phyloP scores from a whole-genome alignment of 371 early-diverging fungal genomes.

The Lichtheimia ramosa region DNA sequence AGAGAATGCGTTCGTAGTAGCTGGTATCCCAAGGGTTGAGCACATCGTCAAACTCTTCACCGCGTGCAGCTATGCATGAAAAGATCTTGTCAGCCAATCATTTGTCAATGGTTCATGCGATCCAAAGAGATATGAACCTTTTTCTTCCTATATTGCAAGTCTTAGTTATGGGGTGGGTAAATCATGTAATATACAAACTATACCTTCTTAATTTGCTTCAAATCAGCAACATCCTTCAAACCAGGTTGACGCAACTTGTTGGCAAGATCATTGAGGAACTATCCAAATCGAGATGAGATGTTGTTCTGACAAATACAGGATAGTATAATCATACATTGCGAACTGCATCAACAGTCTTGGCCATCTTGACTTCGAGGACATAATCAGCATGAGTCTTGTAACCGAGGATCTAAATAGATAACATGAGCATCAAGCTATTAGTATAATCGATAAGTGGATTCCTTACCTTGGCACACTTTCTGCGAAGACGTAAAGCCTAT shows the following conservation, averaged over 20 bases:
- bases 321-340: constrained; percentile 26
- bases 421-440: not conserved
- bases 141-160: constrained; percentile 23
- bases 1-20: constrained; percentile 72
- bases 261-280: constrained; percentile 71
- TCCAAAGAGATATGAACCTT: constrained; percentile 15
- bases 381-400: constrained; percentile 76
- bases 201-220: constrained; percentile 60
- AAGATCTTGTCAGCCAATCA: not conserved
- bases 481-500: constrained; percentile 60
- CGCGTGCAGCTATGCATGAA: constrained; percentile 26
- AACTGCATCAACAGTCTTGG: constrained; percentile 72
- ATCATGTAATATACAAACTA: not conserved
- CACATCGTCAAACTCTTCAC: constrained; percentile 53
- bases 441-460: too few species aligned
- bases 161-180: not conserved
- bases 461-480: constrained; percentile 53
- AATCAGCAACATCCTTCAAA: constrained; percentile 56
- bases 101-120: not conserved
- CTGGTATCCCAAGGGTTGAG: constrained; percentile 75
- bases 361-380: constrained; percentile 83
- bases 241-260: constrained; percentile 57
- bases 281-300: not conserved
- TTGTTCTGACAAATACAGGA: not conserved
- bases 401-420: constrained; percentile 56